Evolutionary conservation across 192 early-diverging fungal species (phyloP).

Genomic region (Dissophora ornata): DNA sequence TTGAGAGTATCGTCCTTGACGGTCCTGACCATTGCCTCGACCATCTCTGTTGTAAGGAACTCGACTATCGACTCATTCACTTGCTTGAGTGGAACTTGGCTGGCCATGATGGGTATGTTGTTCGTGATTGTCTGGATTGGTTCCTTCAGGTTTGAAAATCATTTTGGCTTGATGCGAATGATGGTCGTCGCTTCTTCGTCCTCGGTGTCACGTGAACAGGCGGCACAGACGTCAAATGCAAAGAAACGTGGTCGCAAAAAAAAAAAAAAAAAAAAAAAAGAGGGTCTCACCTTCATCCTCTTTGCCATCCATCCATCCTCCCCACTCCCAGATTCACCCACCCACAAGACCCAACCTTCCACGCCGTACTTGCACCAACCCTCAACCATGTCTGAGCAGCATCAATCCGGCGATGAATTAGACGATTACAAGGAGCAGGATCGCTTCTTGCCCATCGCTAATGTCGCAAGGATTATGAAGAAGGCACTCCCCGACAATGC

Average conservation of each 20-base stretch:
- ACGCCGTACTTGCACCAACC: neutral
- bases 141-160: too few species aligned
- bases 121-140: neutral
- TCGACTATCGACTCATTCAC: constrained; percentile 80
- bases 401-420: constrained; percentile 69
- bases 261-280: constrained; percentile 19
- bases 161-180: too few species aligned
- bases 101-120: constrained; percentile 28
- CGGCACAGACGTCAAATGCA: too few species aligned
- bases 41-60: constrained; percentile 82
- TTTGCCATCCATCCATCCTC: neutral
- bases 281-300: neutral
- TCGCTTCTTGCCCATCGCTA: constrained; percentile 95
- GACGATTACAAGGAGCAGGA: constrained; percentile 95
- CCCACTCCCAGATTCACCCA: neutral
- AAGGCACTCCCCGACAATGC: constrained; percentile 95
- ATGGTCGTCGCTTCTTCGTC: too few species aligned
- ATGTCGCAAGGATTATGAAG: constrained; percentile 98
- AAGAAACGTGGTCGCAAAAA: constrained; percentile 27
- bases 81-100: constrained; percentile 28
- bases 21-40: constrained; percentile 71
- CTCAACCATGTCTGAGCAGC: constrained; percentile 56
- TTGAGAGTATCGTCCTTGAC: constrained; percentile 57
- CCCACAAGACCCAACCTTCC: too few species aligned
- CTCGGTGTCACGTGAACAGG: too few species aligned